A percentile compares a stretch with the other conserved stretches of the same genome.
Evolutionary conservation across 768 basidiomycete species (phyloP).

Genomic region (Chalciporus sphaerocephalus): DNA sequence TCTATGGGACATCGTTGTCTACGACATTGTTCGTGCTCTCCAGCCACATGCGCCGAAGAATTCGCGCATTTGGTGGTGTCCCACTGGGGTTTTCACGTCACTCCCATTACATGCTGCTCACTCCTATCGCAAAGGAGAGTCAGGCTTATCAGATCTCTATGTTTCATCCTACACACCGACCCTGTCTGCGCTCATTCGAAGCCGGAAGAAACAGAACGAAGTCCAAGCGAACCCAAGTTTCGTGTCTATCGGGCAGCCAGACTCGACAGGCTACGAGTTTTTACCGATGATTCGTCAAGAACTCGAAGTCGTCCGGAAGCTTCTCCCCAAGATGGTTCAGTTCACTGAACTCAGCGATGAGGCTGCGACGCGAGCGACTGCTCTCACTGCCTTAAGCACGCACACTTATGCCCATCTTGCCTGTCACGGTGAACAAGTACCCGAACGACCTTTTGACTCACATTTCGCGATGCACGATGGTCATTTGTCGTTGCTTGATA

Average conservation of each 20-base stretch:
- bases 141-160: slow-evolving; percentile 23
- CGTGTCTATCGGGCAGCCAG: slow-evolving; percentile 17
- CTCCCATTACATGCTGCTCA: slow-evolving; percentile 31
- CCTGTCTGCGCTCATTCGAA: slow-evolving; percentile 24
- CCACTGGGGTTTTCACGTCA: slow-evolving; percentile 18
- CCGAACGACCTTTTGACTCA: slow-evolving; percentile 15
- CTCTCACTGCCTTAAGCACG: slow-evolving; percentile 8
- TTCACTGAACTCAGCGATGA: slow-evolving; percentile 11
- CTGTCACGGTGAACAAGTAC: slow-evolving; percentile 22
- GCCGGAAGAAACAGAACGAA: slow-evolving; percentile 2
- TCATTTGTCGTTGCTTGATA: slow-evolving; percentile 19
- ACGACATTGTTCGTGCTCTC: slow-evolving; percentile 18
- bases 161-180: slow-evolving; percentile 32
- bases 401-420: slow-evolving; percentile 26
- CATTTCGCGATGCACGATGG: slow-evolving; percentile 18
- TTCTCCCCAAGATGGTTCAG: slow-evolving; percentile 8
- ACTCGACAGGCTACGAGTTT: neutral
- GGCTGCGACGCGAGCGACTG: slow-evolving; percentile 11
- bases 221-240: slow-evolving; percentile 5
- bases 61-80: slow-evolving; percentile 31
- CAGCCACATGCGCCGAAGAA: slow-evolving; percentile 3
- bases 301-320: slow-evolving; percentile 10
- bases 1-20: slow-evolving; percentile 23
- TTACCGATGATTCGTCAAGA: slow-evolving; percentile 12
- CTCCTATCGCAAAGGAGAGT: slow-evolving; percentile 9